A percentile compares a stretch with the other conserved stretches of the same genome.
phyloP scores from a whole-genome alignment of 495 filamentous ascomycete species.

The Darksidea phi region DNA sequence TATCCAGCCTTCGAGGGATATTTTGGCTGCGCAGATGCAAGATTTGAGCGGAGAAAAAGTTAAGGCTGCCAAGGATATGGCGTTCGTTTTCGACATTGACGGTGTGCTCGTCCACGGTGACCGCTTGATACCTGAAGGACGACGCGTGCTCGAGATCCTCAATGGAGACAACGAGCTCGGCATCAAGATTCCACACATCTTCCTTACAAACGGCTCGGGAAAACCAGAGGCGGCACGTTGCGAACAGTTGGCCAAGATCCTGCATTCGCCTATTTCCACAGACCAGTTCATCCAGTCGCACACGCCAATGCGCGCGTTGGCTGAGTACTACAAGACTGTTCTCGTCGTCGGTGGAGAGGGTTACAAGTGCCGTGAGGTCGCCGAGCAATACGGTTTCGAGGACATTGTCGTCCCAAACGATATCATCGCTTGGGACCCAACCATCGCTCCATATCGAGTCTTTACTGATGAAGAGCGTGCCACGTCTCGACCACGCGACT shows the following conservation, averaged over 20 bases:
- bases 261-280: constrained; percentile 56
- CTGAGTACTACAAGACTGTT: constrained; percentile 65
- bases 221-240: constrained; percentile 60
- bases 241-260: constrained; percentile 58
- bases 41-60: constrained; percentile 70
- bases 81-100: constrained; percentile 67
- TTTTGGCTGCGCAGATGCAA: constrained; percentile 71
- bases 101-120: constrained; percentile 66
- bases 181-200: constrained; percentile 70
- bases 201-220: constrained; percentile 66
- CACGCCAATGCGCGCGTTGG: constrained; percentile 65
- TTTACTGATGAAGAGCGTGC: constrained; percentile 60
- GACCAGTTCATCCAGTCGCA: constrained; percentile 70
- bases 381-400: constrained; percentile 64
- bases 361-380: constrained; percentile 65
- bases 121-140: constrained; percentile 60
- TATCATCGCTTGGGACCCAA: constrained; percentile 61
- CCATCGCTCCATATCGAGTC: constrained; percentile 60
- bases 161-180: constrained; percentile 68
- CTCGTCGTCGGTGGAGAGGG: constrained; percentile 66
- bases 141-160: constrained; percentile 59
- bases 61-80: constrained; percentile 62
- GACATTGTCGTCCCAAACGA: constrained; percentile 66
- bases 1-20: constrained; percentile 60
- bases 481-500: constrained; percentile 61